Base-by-base conservation (phyloP, 306 rosid species). In the Comarum palustre region DNA sequence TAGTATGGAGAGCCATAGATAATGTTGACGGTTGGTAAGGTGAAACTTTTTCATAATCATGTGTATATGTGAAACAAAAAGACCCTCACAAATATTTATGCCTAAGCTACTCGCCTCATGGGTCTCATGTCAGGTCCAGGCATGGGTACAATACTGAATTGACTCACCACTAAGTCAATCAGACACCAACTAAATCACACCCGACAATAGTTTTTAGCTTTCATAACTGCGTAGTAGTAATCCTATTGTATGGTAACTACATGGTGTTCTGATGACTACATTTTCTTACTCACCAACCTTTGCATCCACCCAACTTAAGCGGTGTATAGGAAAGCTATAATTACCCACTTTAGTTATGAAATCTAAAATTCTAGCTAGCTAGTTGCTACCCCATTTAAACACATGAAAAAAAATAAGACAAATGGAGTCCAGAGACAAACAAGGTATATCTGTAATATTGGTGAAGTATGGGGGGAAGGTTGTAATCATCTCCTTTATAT, bases 391-490 rank as follows among this genome's bases (percentile, higher is more conserved):
- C 45, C 19, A 7, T 36, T 13, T 38, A 24, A 13, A 36, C 22
- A 16, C 32, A 67, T 0, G 10, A 43, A 62, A 43, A 36, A 22
- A 36, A 47, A 58, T 22, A 19, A 60, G 38, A 64, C 17, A 50
- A 38, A 38, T 69, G 77, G 82, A 79, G 77, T 65, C 80, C 67
- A 70, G 8, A 45, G 62, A 64, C 32, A 72, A 20, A 72, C 46
- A 65, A n/a, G 84, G 86, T 54, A 8, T 45, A 57, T 57, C 45
- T 57, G 94, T 87, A 91, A 91, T 88, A 82, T 72, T 36, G 13
- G 0, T 3, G 20, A 22, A 59, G 7, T 48, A 32, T 8, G 59
- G 70, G 82, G 95, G 87, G 59, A 69, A 82, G 71, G 29, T 73
- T 58, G 16, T 2, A 66, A 48, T 60, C 71, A 19, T n/a, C 69